A percentile compares a stretch with the other conserved stretches of the same genome.
phyloP scores from a whole-genome alignment of 2,329 filamentous ascomycete species.

The Fusarium sublunatum region DNA sequence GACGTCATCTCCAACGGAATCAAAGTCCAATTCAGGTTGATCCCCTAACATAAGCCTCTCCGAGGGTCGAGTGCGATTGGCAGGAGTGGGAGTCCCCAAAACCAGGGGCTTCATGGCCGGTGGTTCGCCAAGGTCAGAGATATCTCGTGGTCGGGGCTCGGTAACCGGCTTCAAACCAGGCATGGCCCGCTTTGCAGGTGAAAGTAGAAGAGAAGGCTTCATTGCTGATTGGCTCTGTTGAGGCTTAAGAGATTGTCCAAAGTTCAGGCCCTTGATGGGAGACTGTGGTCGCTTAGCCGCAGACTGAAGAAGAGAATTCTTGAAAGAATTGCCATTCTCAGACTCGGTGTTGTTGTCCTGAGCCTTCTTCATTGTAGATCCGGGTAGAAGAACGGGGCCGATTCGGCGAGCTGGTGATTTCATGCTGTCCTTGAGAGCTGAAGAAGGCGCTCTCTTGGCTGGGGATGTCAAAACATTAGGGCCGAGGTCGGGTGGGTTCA shows the following conservation, averaged over 20 bases:
- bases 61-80: conserved; percentile 47
- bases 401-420: conserved; percentile 66
- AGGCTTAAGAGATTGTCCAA: conserved; percentile 43
- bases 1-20: conserved; percentile 46
- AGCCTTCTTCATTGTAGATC: conserved; percentile 49
- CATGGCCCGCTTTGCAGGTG: conserved; percentile 62
- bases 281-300: conserved; percentile 64
- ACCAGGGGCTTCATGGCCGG: conserved; percentile 54
- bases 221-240: conserved; percentile 54
- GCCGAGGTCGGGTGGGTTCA: conserved; percentile 52
- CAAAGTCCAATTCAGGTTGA: conserved; percentile 38
- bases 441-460: conserved; percentile 64
- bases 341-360: conserved; percentile 21
- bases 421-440: conserved; percentile 66
- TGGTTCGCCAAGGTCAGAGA: conserved; percentile 42
- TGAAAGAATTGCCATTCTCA: conserved; percentile 51
- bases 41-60: conserved; percentile 54
- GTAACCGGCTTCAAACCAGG: conserved; percentile 50
- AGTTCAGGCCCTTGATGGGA: conserved; percentile 54
- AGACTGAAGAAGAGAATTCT: conserved; percentile 60
- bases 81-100: conserved; percentile 47
- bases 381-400: conserved; percentile 47
- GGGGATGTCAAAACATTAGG: conserved; percentile 63
- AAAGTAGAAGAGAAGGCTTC: conserved; percentile 61
- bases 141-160: conserved; percentile 43